phyloP scores from a whole-genome alignment of 2,329 filamentous ascomycete genomes.

The Trichoderma harzianum region DNA sequence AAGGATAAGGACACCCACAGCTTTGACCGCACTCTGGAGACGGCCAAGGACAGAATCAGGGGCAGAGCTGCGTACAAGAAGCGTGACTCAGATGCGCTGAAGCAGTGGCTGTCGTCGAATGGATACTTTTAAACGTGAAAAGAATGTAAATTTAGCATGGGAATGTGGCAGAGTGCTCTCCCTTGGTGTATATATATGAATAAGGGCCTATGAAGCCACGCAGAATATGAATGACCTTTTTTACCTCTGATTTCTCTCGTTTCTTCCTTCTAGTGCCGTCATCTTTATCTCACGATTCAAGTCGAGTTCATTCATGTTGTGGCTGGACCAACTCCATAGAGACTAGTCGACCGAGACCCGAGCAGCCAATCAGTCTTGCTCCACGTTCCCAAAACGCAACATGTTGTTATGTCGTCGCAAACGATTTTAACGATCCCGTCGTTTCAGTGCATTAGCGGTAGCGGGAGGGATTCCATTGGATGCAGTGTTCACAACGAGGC shows the following conservation, averaged over 20 bases:
- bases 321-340: no score
- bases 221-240: background rate
- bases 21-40: conserved; percentile 81
- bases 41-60: conserved; percentile 80
- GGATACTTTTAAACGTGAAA: conserved; percentile 38
- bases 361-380: background rate
- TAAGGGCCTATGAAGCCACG: background rate
- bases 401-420: background rate
- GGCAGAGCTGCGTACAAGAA: conserved; percentile 78
- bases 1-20: conserved; percentile 77
- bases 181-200: background rate
- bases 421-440: background rate
- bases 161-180: background rate
- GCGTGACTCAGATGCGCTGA: conserved; percentile 68
- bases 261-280: background rate
- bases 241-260: background rate
- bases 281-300: no score
- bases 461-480: background rate
- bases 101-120: conserved; percentile 71
- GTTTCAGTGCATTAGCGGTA: background rate
- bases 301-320: no score
- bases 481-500: accelerated
- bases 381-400: background rate
- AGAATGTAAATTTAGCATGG: background rate
- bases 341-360: background rate